These are phyloP conservation scores for Schwanniomyces vanrijiae DNA, from an alignment of 805 yeast species.

Conservation along the genomic window DNA sequence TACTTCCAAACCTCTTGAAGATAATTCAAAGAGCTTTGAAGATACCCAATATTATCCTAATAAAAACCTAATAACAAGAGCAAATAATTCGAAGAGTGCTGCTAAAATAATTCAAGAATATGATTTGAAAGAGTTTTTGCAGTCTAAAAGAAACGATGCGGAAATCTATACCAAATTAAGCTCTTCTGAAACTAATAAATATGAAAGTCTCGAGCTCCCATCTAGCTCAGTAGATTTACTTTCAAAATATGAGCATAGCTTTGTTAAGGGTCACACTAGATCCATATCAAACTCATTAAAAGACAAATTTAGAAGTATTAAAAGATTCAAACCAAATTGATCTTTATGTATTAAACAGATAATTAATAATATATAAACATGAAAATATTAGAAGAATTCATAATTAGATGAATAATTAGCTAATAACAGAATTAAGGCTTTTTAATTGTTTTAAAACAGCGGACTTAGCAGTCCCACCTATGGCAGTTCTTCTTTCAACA, in stretches of 20 bases:
- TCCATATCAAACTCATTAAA: not conserved
- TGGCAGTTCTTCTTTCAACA: conserved; percentile 95
- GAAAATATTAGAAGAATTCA: not conserved
- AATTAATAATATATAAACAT: not conserved
- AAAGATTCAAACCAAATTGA: not conserved
- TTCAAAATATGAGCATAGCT: not conserved
- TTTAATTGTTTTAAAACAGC: conserved; percentile 81
- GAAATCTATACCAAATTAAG: not conserved
- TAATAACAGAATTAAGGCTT: not conserved
- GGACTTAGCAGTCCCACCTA: conserved; percentile 93
- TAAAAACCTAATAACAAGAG: not conserved
- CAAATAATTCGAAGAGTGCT: not conserved
- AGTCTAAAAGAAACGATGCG: not conserved
- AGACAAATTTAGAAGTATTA: not conserved
- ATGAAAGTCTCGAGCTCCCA: not conserved
- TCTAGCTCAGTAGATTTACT: not conserved
- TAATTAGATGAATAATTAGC: not conserved
- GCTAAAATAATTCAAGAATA: not conserved
- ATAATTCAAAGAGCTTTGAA: not conserved
- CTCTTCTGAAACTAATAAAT: not conserved
- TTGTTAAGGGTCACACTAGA: not conserved
- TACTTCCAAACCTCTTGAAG: not conserved
- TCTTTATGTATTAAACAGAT: not conserved
- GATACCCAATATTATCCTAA: not conserved
- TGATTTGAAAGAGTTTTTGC: not conserved